Evolutionary conservation across 1,284 basidiomycete genomes (phyloP).

Genomic region (Sparassis latifolia): DNA sequence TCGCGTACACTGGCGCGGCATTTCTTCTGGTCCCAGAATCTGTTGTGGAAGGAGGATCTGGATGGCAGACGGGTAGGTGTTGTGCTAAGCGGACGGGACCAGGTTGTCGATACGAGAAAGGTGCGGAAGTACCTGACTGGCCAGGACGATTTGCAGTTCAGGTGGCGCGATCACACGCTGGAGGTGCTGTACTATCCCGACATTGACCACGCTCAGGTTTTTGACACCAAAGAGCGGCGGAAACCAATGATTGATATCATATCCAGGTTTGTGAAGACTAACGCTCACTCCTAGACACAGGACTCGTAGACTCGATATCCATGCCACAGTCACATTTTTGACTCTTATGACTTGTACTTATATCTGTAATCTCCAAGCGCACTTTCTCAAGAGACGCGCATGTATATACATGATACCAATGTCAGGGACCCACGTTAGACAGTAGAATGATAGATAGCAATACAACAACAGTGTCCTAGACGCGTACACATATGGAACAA

Average conservation of each 20-base stretch:
- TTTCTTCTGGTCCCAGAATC: conserved; percentile 61
- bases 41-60: conserved; percentile 56
- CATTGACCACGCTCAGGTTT: conserved; percentile 53
- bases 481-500: too few species aligned
- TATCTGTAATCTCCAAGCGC: too few species aligned
- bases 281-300: not conserved
- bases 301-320: not conserved
- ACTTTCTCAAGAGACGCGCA: too few species aligned
- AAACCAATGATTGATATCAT: conserved; percentile 35
- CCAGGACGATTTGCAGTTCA: conserved; percentile 22
- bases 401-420: too few species aligned
- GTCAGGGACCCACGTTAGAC: too few species aligned
- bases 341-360: not conserved
- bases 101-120: conserved; percentile 46
- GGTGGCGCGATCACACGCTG: conserved; percentile 33
- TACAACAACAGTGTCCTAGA: too few species aligned
- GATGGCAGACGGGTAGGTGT: conserved; percentile 28
- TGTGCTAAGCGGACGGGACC: conserved; percentile 47
- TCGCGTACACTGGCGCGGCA: conserved; percentile 48
- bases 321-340: not conserved
- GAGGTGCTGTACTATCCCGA: conserved; percentile 46
- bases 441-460: too few species aligned
- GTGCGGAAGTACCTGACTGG: conserved; percentile 49
- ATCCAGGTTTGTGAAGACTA: conserved; percentile 23
- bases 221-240: conserved; percentile 35